Evolutionary conservation across 2,329 filamentous ascomycete genomes (phyloP).

Genomic region (Cladosporium colombiae): DNA sequence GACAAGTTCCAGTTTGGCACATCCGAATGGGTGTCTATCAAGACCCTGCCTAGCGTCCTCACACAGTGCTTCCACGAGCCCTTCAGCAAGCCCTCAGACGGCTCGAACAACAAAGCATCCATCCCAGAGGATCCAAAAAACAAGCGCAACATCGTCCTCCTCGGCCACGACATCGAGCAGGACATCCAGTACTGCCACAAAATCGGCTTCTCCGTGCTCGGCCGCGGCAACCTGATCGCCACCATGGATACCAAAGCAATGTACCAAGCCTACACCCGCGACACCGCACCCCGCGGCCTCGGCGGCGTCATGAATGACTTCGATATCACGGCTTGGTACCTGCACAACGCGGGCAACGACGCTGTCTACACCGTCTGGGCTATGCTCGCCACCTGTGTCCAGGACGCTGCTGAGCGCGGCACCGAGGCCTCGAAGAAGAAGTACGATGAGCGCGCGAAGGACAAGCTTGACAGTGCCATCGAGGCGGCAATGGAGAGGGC

Average conservation of each 20-base stretch:
- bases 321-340: constrained; percentile 54
- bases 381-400: constrained; percentile 64
- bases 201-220: constrained; percentile 63
- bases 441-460: constrained; percentile 30
- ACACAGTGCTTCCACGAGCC: constrained; percentile 60
- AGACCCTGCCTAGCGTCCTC: constrained; percentile 49
- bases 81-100: constrained; percentile 43
- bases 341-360: constrained; percentile 43
- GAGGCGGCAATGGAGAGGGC: constrained; percentile 43
- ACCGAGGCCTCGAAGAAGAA: constrained; percentile 31
- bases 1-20: constrained; percentile 71
- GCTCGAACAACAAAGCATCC: not conserved
- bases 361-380: constrained; percentile 47
- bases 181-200: constrained; percentile 70
- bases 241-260: constrained; percentile 72
- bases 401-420: constrained; percentile 38
- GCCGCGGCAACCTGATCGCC: constrained; percentile 60
- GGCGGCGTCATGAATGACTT: constrained; percentile 63
- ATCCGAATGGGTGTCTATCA: constrained; percentile 56
- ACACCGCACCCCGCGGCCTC: constrained; percentile 56
- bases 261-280: constrained; percentile 63
- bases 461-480: constrained; percentile 31
- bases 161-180: constrained; percentile 70
- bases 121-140: constrained; percentile 30
- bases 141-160: constrained; percentile 66